A percentile compares a stretch with the other conserved stretches of the same genome.
phyloP scores from a whole-genome alignment of 306 rosid species.

The Begonia fuchsioides region DNA sequence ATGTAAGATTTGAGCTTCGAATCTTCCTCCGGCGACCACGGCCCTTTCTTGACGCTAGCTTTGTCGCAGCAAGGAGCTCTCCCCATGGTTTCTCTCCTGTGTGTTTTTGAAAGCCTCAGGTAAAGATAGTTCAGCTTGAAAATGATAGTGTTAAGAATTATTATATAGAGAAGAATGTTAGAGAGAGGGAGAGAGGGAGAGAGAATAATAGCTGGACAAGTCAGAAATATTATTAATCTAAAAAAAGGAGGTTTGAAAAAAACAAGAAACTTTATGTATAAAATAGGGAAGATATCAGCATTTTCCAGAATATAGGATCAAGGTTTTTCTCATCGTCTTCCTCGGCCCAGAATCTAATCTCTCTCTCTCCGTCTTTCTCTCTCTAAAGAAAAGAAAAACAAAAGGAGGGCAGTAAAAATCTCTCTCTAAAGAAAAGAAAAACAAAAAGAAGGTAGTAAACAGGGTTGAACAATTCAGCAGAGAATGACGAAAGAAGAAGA shows the following conservation, averaged over 20 bases:
- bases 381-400: too few relatives aligned
- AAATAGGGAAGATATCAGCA: conserved; percentile 23
- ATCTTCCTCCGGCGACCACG: conserved; percentile 99
- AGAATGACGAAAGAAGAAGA: too few relatives aligned
- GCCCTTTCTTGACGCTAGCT: conserved; percentile 94
- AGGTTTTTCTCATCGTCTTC: conserved; percentile 40
- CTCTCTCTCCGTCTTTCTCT: too few relatives aligned
- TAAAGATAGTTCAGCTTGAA: too few relatives aligned
- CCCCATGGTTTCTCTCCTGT: conserved; percentile 35
- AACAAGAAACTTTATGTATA: conserved; percentile 13
- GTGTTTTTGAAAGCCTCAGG: too few relatives aligned
- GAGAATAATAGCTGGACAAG: conserved; percentile 28
- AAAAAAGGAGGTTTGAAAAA: conserved; percentile 4
- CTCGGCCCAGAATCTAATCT: not conserved
- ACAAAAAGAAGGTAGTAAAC: too few relatives aligned
- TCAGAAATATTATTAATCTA: not conserved
- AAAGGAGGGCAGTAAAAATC: too few relatives aligned
- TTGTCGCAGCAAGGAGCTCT: conserved; percentile 99
- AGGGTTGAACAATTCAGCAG: too few relatives aligned
- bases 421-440: too few relatives aligned
- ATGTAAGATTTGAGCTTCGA: conserved; percentile 83
- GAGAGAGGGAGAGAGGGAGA: conserved; percentile 6
- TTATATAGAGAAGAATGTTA: conserved; percentile 4
- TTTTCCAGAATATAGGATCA: conserved; percentile 22
- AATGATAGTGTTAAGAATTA: conserved; percentile 16